Conservation (phyloP, 768 basidiomycete genomes). For the Mycena crocata region DNA sequence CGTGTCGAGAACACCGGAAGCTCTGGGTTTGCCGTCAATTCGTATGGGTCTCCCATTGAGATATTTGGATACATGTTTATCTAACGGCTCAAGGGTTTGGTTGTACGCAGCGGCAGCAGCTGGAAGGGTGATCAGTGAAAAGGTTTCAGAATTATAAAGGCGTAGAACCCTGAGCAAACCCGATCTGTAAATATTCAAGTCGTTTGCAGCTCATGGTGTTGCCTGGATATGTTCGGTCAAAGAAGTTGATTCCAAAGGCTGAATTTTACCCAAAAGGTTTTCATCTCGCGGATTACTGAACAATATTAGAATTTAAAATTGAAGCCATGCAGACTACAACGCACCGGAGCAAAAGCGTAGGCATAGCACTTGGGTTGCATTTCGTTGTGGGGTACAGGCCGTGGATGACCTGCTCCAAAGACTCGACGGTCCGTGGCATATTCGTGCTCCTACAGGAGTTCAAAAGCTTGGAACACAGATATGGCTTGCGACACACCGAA, state of each 20-base stretch:
- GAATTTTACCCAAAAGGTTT: slow-evolving; percentile 29
- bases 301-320: slow-evolving; percentile 5
- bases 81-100: slow-evolving; percentile 67
- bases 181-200: slow-evolving; percentile 68
- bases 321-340: slow-evolving; percentile 56
- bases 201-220: slow-evolving; percentile 78
- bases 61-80: slow-evolving; percentile 76
- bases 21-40: slow-evolving; percentile 80
- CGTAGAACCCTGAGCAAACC: slow-evolving; percentile 71
- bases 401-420: slow-evolving; percentile 77
- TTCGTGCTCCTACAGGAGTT: slow-evolving; percentile 71
- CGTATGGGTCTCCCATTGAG: slow-evolving; percentile 75
- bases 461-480: neutral
- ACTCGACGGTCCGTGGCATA: slow-evolving; percentile 82
- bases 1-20: slow-evolving; percentile 81
- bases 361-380: slow-evolving; percentile 56
- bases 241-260: neutral
- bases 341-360: slow-evolving; percentile 69
- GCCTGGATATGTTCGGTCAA: slow-evolving; percentile 42
- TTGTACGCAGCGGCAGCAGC: slow-evolving; percentile 78
- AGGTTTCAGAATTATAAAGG: neutral
- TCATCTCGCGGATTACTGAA: slow-evolving; percentile 31
- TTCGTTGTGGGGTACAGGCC: slow-evolving; percentile 74
- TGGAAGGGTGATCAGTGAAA: slow-evolving; percentile 35
- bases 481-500: slow-evolving; percentile 54